These are phyloP conservation scores for Hymenoscyphus scutula DNA, from an alignment of 2,329 filamentous ascomycete genomes.

Conservation along the genomic window DNA sequence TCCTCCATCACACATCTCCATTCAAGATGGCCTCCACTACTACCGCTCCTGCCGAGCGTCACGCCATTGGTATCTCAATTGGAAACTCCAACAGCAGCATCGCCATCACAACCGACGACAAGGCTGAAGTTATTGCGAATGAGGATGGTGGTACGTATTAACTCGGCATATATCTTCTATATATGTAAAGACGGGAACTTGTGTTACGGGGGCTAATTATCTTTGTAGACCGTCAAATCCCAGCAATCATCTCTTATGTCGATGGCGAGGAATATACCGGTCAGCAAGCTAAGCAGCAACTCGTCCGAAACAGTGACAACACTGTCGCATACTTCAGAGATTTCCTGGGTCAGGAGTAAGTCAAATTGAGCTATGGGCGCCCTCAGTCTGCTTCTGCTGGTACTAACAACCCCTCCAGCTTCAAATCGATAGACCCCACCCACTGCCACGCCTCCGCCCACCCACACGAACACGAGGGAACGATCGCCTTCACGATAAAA, in stretches of 20 bases:
- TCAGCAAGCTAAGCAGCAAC: conserved; percentile 89
- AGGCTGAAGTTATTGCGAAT: conserved; percentile 97
- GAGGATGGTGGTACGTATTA: conserved; percentile 80
- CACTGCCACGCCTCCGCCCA: conserved; percentile 93
- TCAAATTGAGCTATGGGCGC: conserved; percentile 8
- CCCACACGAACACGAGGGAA: conserved; percentile 69
- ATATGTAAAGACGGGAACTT: not conserved
- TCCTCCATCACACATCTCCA: not conserved
- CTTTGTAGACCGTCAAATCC: conserved; percentile 84
- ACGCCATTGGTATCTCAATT: conserved; percentile 92
- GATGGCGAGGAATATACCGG: conserved; percentile 96
- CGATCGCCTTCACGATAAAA: conserved; percentile 78
- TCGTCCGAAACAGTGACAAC: conserved; percentile 89
- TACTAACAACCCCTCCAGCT: conserved; percentile 47
- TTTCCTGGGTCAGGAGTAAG: conserved; percentile 89
- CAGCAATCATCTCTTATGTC: conserved; percentile 89
- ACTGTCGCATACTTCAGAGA: conserved; percentile 96
- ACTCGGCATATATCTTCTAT: not conserved
- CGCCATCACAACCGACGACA: conserved; percentile 88
- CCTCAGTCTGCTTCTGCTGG: conserved; percentile 1
- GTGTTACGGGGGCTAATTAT: not conserved
- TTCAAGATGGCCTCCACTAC: conserved; percentile 30
- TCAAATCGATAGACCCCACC: conserved; percentile 94
- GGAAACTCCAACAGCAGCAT: conserved; percentile 99
- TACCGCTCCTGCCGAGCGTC: conserved; percentile 54